phyloP scores from a whole-genome alignment of 2,329 filamentous ascomycete species.

The Biscogniauxia marginata region DNA sequence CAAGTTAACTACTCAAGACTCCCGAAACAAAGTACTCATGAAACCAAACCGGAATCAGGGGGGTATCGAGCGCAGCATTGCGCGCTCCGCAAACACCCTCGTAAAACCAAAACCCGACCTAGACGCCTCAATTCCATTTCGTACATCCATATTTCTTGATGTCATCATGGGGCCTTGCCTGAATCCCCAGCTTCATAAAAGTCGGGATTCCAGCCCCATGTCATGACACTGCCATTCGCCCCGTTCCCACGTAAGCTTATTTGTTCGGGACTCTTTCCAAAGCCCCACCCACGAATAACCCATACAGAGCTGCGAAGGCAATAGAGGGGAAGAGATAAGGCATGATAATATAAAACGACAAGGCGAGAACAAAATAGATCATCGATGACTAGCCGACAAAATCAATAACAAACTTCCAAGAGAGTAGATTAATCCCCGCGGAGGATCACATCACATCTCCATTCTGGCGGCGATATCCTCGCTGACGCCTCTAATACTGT shows the following conservation, averaged over 20 bases:
- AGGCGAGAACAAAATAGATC: neutral
- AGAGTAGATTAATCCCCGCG: neutral
- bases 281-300: neutral
- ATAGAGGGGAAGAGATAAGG: too few relatives aligned
- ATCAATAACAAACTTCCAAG: neutral
- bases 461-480: conserved; percentile 63
- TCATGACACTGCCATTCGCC: neutral
- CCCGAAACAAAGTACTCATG: neutral
- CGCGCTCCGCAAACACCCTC: neutral
- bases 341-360: neutral
- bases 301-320: too few relatives aligned
- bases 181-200: neutral
- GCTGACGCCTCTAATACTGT: conserved; percentile 54
- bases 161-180: neutral
- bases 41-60: neutral
- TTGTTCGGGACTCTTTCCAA: neutral
- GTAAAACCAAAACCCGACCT: neutral
- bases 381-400: too few relatives aligned
- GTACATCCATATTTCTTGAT: neutral
- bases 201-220: neutral
- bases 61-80: neutral
- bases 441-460: conserved; percentile 50
- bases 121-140: neutral
- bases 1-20: neutral
- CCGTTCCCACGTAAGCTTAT: neutral